A percentile compares a stretch with the other conserved stretches of the same genome.
Conservation (phyloP, 768 basidiomycete species). For the Pluteus cervinus region DNA sequence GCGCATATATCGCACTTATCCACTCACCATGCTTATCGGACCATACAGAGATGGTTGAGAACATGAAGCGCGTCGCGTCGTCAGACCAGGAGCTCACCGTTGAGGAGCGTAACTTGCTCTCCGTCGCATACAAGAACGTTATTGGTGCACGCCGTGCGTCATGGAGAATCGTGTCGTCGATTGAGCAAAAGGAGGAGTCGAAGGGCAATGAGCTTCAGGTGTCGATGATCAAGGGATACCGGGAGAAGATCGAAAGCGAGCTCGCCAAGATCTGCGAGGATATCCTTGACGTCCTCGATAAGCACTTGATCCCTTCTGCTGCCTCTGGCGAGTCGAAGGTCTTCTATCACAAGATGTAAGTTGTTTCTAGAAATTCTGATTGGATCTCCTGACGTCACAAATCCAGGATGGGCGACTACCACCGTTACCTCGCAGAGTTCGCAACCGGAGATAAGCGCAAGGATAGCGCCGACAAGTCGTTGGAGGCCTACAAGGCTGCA, state of each 20-base stretch:
- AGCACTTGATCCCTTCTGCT: constrained; percentile 96
- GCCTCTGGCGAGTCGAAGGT: constrained; percentile 97
- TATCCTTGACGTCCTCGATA: constrained; percentile 94
- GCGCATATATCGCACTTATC: constrained; percentile 13
- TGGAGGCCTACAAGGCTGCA: constrained; percentile 96
- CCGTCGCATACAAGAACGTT: constrained; percentile 99
- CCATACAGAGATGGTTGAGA: constrained; percentile 88
- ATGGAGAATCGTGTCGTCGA: constrained; percentile 97
- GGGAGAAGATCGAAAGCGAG: constrained; percentile 96
- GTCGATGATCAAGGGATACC: constrained; percentile 94
- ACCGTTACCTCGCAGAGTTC: constrained; percentile 98
- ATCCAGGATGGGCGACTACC: constrained; percentile 96
- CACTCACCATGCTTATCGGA: constrained; percentile 11
- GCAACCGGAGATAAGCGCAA: constrained; percentile 97
- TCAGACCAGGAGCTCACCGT: constrained; percentile 98
- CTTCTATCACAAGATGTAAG: constrained; percentile 99
- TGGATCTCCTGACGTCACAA: constrained; percentile 14
- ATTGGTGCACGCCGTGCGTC: constrained; percentile 97
- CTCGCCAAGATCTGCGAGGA: constrained; percentile 98
- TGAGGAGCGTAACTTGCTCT: constrained; percentile 96
- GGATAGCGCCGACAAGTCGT: constrained; percentile 94
- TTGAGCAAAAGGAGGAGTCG: constrained; percentile 98
- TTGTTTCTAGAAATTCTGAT: neutral
- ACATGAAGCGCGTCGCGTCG: constrained; percentile 98
- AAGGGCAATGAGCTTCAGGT: constrained; percentile 97